These are phyloP conservation scores for Houttuynia cordata DNA, from an alignment of 164 flowering plant species.

Conservation along the genomic window DNA sequence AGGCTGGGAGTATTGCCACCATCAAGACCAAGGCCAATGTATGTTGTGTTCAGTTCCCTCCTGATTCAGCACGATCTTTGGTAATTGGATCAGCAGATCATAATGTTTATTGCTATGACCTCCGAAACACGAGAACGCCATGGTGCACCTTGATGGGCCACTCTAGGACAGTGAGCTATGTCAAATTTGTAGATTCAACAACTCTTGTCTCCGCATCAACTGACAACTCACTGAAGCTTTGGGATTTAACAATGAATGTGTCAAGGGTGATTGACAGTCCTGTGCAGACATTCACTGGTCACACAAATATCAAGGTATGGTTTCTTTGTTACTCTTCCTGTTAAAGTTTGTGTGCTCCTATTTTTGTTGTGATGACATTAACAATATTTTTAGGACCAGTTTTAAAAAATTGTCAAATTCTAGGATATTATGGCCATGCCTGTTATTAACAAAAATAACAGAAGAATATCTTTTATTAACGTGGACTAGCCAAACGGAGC, in stretches of 20 bases:
- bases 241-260: constrained; percentile 71
- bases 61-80: constrained; percentile 62
- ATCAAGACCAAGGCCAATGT: constrained; percentile 90
- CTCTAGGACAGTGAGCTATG: constrained; percentile 83
- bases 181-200: constrained; percentile 76
- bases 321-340: not conserved
- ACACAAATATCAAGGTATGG: constrained; percentile 77
- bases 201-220: constrained; percentile 92
- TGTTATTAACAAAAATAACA: no score
- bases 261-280: constrained; percentile 67
- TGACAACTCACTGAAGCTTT: constrained; percentile 84
- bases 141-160: constrained; percentile 71
- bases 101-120: constrained; percentile 78
- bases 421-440: no score
- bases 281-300: constrained; percentile 82
- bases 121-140: constrained; percentile 61
- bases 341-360: not conserved
- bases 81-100: constrained; percentile 99
- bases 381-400: no score
- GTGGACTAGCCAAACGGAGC: no score
- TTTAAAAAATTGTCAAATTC: no score
- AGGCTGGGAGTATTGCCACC: constrained; percentile 78
- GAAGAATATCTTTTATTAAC: no score
- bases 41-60: constrained; percentile 91
- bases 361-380: not conserved